Evolutionary conservation across 1,284 basidiomycete species (phyloP).

Genomic region (Trichosporon coremiiforme): DNA sequence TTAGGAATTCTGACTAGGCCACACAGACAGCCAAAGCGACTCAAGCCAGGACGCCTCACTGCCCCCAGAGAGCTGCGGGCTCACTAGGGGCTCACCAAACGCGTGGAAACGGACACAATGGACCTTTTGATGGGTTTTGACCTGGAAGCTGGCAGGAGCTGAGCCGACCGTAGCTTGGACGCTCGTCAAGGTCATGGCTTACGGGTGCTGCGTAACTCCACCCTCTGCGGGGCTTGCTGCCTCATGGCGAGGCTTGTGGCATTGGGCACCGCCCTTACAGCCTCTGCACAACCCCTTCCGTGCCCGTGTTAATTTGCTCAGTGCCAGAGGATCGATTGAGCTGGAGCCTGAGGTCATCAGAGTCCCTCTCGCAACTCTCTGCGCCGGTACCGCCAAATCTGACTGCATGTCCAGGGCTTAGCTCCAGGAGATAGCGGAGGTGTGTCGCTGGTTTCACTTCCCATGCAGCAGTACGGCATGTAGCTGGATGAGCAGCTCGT

Average conservation of each 20-base stretch:
- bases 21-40: not conserved
- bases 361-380: not conserved
- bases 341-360: not conserved
- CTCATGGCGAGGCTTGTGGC: slow-evolving; percentile 11
- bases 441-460: slow-evolving; percentile 10
- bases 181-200: not conserved
- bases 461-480: not conserved
- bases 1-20: not conserved
- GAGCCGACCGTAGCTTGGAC: not conserved
- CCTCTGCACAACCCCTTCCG: slow-evolving; percentile 5
- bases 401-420: not conserved
- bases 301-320: not conserved
- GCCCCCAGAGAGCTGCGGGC: no score
- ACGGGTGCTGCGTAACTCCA: not conserved
- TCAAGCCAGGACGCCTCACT: not conserved
- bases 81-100: not conserved
- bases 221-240: not conserved
- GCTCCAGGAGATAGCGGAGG: not conserved
- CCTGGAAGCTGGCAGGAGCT: not conserved
- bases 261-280: not conserved
- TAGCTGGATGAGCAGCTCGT: not conserved
- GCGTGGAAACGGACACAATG: not conserved
- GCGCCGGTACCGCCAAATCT: not conserved
- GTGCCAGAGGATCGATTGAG: not conserved
- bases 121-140: not conserved